Base-by-base conservation (phyloP, 2,329 filamentous ascomycete species). In the Diaporthe helianthi region DNA sequence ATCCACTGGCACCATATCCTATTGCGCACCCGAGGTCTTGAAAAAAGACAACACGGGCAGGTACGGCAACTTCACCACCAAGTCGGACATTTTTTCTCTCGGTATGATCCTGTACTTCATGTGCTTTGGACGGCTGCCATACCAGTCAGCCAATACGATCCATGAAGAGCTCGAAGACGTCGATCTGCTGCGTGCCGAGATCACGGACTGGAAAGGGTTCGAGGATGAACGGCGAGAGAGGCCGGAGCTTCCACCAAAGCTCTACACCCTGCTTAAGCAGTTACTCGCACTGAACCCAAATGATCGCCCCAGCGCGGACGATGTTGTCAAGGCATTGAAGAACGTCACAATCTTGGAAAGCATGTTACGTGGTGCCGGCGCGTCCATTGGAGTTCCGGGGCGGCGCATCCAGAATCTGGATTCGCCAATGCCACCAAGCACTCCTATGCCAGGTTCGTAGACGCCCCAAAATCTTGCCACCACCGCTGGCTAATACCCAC, bases 71-170 rank as follows among this genome's bases (percentile, higher is more conserved):
- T 99, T 99, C 76, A 97, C 94, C 0, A 94, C 93, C 31, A 99
- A 98, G 77, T 98, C 94, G 0, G 96, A 99, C 76, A 92, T 99
- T n/a, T 99, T 99, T 79, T 98, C 94, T 1, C 83, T 99, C 0
- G 96, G 96, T 60, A 98, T 99, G 95, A 98, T 98, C 68, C 86
- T 99, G 4, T 97, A 98, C 79, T 99, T 99, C 77, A 92, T 99
- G 85, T 99, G 96, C 78, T 99, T 99, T 77, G 93, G 92, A 1
- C 87, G 91, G 55, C 85, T 99, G 13, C 96, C 96, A 0, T 99
- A 98, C 77, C 85, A 82, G 29, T 92, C 91, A 74, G 93, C 94
- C 65, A 95, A 98, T 76, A 86, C 91, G 4, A 85, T 97, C 26
- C 89, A 97, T 70, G 95, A 98, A 78, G 95, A 98, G 76, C 90